Base-by-base conservation (phyloP, 2,329 filamentous ascomycete genomes). In the Colletotrichum brevisporum region DNA sequence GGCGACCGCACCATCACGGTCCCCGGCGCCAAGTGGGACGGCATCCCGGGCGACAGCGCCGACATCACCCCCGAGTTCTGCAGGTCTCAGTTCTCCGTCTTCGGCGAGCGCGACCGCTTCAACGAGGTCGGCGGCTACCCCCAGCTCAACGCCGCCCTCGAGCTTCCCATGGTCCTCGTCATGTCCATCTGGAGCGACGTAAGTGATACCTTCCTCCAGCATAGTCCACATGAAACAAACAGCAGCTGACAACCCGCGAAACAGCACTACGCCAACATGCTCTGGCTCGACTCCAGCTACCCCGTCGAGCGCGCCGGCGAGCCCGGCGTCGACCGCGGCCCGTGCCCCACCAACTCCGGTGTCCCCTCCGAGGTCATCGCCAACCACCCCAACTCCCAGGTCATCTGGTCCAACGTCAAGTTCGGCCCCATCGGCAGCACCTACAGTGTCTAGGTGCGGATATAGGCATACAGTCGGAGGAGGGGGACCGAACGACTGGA, bases 221-320 rank as follows among this genome's bases (percentile, higher is more conserved):
- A 1, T 2, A n/a, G 27, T 13, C 24, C 6, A 5, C 27, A 5
- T 3, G 2, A 4, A 10, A 52, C 2, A 15, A 6, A 45, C 6
- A 6, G 9, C 13, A 21, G 39, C 43, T 71, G 21, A 64, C 45
- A 3, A 31, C 16, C 8, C 1, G 10, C 31, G 10, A 2, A 3
- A n/a, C 5, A 77, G 74, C 86, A 91, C 78, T 80, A 85, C 59
- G 81, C 88, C 74, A 85, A 88, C 78, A 91, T 91, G 88, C 83
- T 89, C 71, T 91, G 89, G 89, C 84, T 91, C 71, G 89, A 91
- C 80, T 84, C 83, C 65, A 82, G 78, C 74, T 89, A 85, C 80
- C 88, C 88, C n/a, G 71, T 71, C 53, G 72, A 73, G 31, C 67
- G 67, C 41, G 71, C 65, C 18, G 73, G 71, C n/a, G 48, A 56